Percentiles rank a stretch among this genome's conserved stretches.
Conservation (phyloP, 371 early-diverging fungal species). For the Apophysomyces sp. region DNA sequence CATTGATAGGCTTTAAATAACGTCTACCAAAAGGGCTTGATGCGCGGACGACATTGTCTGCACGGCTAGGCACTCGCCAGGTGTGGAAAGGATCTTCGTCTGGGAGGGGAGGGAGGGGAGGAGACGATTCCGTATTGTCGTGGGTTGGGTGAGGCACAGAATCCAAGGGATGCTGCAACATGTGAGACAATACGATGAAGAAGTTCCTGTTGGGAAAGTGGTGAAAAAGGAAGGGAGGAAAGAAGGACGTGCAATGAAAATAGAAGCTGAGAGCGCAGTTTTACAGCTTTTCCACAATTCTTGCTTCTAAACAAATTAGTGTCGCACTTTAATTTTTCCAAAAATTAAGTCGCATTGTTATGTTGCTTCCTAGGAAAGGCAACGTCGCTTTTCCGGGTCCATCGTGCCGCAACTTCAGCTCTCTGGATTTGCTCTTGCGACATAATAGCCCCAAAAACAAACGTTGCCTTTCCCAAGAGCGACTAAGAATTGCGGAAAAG, state of each 20-base stretch:
- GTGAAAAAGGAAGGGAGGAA: conserved; percentile 3
- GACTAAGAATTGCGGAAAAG: too few relatives aligned
- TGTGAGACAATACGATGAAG: neutral
- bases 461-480: too few relatives aligned
- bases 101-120: neutral
- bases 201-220: neutral
- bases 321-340: neutral
- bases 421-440: too few relatives aligned
- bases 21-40: conserved; percentile 41
- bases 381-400: too few relatives aligned
- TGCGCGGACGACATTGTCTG: conserved; percentile 32
- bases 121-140: neutral
- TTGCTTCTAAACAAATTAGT: too few relatives aligned
- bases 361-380: too few relatives aligned
- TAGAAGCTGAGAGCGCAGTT: neutral
- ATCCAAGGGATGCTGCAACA: conserved; percentile 10
- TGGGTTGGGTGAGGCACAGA: conserved; percentile 1
- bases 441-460: too few relatives aligned
- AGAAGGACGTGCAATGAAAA: neutral
- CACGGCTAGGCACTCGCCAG: neutral
- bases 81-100: conserved; percentile 2
- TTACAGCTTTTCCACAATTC: too few relatives aligned
- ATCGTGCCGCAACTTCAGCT: too few relatives aligned
- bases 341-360: too few relatives aligned
- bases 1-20: conserved; percentile 43